Percentiles rank a stretch among this genome's conserved stretches.
phyloP scores from a whole-genome alignment of 306 rosid species.

The Bauhinia variegata region DNA sequence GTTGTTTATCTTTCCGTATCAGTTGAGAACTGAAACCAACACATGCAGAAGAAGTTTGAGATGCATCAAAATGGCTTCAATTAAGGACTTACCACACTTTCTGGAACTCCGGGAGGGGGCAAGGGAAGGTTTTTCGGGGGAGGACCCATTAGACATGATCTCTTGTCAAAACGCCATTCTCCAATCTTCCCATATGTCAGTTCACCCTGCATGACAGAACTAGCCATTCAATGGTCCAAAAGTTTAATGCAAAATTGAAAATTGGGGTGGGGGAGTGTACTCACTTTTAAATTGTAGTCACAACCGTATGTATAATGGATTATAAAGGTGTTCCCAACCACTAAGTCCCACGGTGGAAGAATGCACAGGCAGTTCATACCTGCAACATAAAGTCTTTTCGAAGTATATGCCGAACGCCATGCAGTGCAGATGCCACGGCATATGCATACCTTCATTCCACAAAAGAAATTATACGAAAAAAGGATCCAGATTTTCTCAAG shows the following conservation, averaged over 20 bases:
- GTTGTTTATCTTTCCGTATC: too few species aligned
- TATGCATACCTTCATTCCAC: conserved; percentile 78
- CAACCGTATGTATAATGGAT: conserved; percentile 91
- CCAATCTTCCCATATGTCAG: conserved; percentile 83
- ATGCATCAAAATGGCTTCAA: conserved; percentile 10
- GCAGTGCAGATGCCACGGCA: conserved; percentile 94
- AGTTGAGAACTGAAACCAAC: too few species aligned
- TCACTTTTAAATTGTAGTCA: conserved; percentile 76
- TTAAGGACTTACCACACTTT: conserved; percentile 79
- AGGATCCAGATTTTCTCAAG: background rate
- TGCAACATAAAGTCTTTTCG: conserved; percentile 85
- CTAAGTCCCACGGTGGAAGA: conserved; percentile 81
- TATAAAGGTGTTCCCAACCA: conserved; percentile 59
- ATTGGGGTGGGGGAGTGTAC: conserved; percentile 25
- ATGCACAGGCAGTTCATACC: conserved; percentile 50
- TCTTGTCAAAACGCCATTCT: conserved; percentile 97
- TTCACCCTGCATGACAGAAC: conserved; percentile 57
- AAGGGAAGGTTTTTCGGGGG: conserved; percentile 79
- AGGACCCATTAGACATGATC: conserved; percentile 78
- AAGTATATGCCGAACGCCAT: conserved; percentile 75
- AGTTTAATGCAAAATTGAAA: conserved; percentile 10
- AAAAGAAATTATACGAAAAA: conserved; percentile 37
- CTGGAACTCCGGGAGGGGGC: conserved; percentile 94
- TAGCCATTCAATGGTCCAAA: too few species aligned
- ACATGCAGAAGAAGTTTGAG: conserved; percentile 16